phyloP scores from a whole-genome alignment of 768 basidiomycete genomes.

The Galerina sulciceps region DNA sequence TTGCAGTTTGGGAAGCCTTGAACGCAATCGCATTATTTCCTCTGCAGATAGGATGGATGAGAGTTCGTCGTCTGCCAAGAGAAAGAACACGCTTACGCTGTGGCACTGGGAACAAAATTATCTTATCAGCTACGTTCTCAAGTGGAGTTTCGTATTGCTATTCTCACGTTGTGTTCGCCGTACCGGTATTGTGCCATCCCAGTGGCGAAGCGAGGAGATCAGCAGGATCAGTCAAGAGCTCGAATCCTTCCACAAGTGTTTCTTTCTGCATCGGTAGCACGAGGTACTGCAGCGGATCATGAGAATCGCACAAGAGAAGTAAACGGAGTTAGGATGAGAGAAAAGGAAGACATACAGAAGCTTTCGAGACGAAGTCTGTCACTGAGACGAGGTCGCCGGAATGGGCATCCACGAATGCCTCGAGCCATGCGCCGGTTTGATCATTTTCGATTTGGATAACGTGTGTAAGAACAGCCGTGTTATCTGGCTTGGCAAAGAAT shows the following conservation, averaged over 20 bases:
- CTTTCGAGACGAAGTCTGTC: constrained; percentile 56
- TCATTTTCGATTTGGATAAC: constrained; percentile 42
- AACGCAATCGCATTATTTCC: constrained; percentile 45
- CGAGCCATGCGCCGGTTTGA: constrained; percentile 50
- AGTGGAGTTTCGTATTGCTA: not conserved
- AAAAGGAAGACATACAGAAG: constrained; percentile 35
- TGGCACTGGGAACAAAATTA: not conserved
- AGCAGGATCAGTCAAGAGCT: constrained; percentile 51
- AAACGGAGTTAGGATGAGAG: not conserved
- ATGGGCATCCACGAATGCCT: constrained; percentile 66
- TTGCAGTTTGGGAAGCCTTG: constrained; percentile 26
- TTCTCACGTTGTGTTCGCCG: constrained; percentile 13
- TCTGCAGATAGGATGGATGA: constrained; percentile 4
- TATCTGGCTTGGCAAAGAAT: constrained; percentile 46
- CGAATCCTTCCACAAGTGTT: constrained; percentile 20
- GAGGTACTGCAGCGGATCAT: constrained; percentile 39
- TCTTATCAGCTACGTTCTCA: no score
- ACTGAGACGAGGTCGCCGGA: constrained; percentile 55
- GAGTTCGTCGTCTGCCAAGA: not conserved
- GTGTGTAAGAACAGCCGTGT: constrained; percentile 44
- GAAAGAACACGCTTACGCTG: constrained; percentile 9
- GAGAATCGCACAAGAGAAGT: not conserved
- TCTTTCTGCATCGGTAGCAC: constrained; percentile 23
- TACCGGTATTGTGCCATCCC: constrained; percentile 41
- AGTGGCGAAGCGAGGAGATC: constrained; percentile 50